phyloP scores from a whole-genome alignment of 2,329 filamentous ascomycete genomes.

The Neophaeococcomyces aloes region DNA sequence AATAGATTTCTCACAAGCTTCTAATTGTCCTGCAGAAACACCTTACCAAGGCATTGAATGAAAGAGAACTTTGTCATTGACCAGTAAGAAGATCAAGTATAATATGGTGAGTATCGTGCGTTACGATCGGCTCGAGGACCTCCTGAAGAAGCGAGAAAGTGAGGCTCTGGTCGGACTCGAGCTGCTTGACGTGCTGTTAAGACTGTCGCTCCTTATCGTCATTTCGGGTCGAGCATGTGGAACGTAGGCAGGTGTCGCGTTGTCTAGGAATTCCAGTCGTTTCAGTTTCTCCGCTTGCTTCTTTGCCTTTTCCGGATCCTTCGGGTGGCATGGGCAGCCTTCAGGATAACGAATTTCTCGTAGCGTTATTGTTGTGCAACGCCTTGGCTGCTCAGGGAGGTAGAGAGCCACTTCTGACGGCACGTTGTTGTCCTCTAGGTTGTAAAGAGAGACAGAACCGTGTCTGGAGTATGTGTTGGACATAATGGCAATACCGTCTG shows the following conservation, averaged over 20 bases:
- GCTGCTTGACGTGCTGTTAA: constrained; percentile 2
- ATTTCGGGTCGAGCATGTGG: not conserved
- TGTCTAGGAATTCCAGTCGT: not conserved
- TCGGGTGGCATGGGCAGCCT: constrained; percentile 20
- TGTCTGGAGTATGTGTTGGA: not conserved
- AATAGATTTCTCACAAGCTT: no score
- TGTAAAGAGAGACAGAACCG: not conserved
- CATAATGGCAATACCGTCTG: not conserved
- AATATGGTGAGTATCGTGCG: no score
- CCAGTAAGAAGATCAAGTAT: no score
- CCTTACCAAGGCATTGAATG: no score
- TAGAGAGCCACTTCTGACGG: not conserved
- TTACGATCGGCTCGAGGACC: no score
- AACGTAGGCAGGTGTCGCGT: not conserved
- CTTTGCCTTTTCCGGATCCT: not conserved
- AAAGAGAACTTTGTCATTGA: no score
- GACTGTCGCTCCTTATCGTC: constrained; percentile 1
- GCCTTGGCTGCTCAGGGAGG: not conserved
- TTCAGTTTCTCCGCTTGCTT: not conserved
- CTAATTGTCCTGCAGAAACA: no score
- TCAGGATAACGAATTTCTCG: constrained; percentile 19
- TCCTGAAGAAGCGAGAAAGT: constrained; percentile 1
- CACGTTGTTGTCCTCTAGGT: not conserved
- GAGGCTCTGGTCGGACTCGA: constrained; percentile 1
- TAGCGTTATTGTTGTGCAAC: constrained; percentile 21